Evolutionary conservation across 768 basidiomycete species (phyloP), one percentile per base, ranked within the genome.

Genomic region (Auricularia sp.): DNA sequence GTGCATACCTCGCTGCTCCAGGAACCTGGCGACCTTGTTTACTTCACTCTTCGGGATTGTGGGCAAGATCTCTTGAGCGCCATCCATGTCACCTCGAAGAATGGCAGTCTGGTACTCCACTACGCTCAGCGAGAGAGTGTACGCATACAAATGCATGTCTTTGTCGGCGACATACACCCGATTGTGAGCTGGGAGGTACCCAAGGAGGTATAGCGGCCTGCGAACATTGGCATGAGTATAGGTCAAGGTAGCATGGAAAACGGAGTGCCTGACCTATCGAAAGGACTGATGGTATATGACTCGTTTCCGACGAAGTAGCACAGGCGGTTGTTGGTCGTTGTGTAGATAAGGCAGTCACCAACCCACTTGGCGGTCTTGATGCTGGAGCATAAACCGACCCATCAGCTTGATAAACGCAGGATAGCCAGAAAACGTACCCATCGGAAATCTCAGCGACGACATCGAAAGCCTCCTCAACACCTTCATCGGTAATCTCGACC

Each of bases 331-430:
- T 83, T 83, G 2, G 84, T 76, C 16, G 88, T 98, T 61, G 94
- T 98, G 77, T 97, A 98, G 71, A 98, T 88, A 77, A 99, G 92
- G 75, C 96, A 99, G 75, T 99, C 97, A 62, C 96, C 97, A 53
- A 98, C 85, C 96, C 97, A 99, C 78, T 95, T 96, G 21, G 85
- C 91, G 0, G 97, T 97, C 79, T 86, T 90, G 62, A 98, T 86
- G 64, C 92, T 96, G 64, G 7, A 29, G 65, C n/a, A 35, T 44
- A 3, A n/a, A n/a, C n/a, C n/a, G n/a, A n/a, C n/a, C 29, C 23
- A 16, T 56, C 21, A 47, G 6, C 42, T n/a, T n/a, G 16, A 68
- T 66, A 69, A 68, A 21, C 72, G 62, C 70, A 71, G 59, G 71
- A 68, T 43, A 73, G 36, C 61, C 4, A 18, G 36, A 64, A 35